A percentile compares a stretch with the other conserved stretches of the same genome.
Conservation (phyloP, 2,329 filamentous ascomycete genomes). For the Pyricularia pennisetigena region DNA sequence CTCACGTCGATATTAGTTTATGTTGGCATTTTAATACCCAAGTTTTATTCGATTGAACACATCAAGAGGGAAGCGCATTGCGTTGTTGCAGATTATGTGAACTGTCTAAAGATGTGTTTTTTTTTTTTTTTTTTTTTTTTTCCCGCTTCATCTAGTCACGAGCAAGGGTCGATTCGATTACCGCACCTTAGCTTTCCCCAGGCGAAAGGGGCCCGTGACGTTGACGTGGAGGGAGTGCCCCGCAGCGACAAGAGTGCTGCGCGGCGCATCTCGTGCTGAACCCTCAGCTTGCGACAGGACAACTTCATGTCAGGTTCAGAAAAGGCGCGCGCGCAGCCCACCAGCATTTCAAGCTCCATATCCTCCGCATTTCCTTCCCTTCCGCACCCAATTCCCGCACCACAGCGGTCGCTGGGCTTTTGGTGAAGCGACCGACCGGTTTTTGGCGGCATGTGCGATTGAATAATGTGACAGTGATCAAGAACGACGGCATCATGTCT, state of each 20-base stretch:
- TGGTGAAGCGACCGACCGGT: not conserved
- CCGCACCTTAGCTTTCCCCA: not conserved
- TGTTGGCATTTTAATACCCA: not conserved
- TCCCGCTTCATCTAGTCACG: not conserved
- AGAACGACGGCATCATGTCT: constrained; percentile 32
- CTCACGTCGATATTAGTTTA: not conserved
- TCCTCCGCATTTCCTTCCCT: not conserved
- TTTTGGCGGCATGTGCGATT: constrained; percentile 4
- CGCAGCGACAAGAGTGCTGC: not conserved
- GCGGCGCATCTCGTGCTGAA: not conserved
- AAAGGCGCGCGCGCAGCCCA: not conserved
- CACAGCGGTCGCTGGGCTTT: not conserved
- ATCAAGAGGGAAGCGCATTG: not conserved
- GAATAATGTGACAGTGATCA: constrained; percentile 5
- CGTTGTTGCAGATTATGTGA: not conserved
- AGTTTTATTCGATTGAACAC: not conserved
- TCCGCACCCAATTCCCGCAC: not conserved
- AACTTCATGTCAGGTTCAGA: not conserved
- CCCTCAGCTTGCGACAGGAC: not conserved
- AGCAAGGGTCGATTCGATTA: not conserved
- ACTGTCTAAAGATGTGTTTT: not conserved
- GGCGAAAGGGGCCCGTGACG: not conserved
- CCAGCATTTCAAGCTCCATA: not conserved
- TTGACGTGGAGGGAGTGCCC: not conserved
- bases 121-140: not conserved